A percentile compares a stretch with the other conserved stretches of the same genome.
These are phyloP conservation scores for Gaeumannomyces tritici DNA, from an alignment of 2,329 filamentous ascomycete species.

Conservation along the genomic window DNA sequence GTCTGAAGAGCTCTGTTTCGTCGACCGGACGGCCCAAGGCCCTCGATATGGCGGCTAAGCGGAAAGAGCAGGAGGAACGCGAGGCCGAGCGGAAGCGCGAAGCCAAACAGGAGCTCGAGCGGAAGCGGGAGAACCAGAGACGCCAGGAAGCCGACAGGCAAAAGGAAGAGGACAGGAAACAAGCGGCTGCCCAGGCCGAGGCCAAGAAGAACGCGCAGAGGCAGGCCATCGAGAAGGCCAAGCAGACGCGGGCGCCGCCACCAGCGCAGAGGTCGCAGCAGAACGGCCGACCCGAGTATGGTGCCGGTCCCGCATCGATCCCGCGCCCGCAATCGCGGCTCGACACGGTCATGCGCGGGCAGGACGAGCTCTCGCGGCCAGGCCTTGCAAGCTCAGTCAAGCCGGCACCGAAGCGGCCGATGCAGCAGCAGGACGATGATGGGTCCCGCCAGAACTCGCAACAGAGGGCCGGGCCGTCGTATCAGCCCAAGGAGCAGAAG, in stretches of 20 bases:
- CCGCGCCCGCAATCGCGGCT: constrained; percentile 45
- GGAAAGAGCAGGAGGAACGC: constrained; percentile 77
- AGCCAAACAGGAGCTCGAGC: constrained; percentile 71
- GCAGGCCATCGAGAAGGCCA: constrained; percentile 54
- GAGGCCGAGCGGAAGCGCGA: constrained; percentile 72
- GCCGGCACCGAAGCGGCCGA: constrained; percentile 62
- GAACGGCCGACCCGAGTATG: constrained; percentile 38
- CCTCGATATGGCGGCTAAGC: constrained; percentile 65
- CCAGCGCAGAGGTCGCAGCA: constrained; percentile 47
- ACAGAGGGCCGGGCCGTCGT: constrained; percentile 38
- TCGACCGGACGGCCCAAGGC: constrained; percentile 59
- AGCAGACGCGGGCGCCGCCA: constrained; percentile 53
- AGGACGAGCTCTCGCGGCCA: constrained; percentile 52
- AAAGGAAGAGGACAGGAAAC: constrained; percentile 51
- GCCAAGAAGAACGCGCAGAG: constrained; percentile 57
- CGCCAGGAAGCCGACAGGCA: constrained; percentile 25
- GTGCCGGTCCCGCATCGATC: constrained; percentile 20
- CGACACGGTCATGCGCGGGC: constrained; percentile 39
- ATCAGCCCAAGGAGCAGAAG: constrained; percentile 66
- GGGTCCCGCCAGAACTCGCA: constrained; percentile 33
- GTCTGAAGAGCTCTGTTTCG: constrained; percentile 56
- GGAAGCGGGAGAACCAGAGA: constrained; percentile 51
- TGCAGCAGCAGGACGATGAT: constrained; percentile 56
- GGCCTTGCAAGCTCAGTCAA: constrained; percentile 57
- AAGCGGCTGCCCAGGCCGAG: constrained; percentile 38